These are phyloP conservation scores for Alnus glutinosa DNA, from an alignment of 306 rosid genomes.

Conservation along the genomic window DNA sequence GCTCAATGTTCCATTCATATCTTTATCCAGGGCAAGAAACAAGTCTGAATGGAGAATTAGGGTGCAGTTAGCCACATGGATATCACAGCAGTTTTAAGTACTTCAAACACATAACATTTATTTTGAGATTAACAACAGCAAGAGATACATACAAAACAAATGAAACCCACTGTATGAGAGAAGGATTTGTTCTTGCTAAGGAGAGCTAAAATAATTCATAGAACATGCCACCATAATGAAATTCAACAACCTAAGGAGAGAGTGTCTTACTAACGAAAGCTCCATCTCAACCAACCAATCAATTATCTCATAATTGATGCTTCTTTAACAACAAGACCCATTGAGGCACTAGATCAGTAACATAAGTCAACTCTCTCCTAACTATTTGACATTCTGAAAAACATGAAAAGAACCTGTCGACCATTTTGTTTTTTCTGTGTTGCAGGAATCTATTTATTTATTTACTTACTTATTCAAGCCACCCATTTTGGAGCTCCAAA, in stretches of 20 bases:
- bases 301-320: too few species aligned
- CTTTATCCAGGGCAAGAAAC: conserved; percentile 29
- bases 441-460: too few species aligned
- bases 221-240: neutral
- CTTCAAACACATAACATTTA: conserved; percentile 16
- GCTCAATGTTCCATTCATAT: too few species aligned
- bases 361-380: neutral
- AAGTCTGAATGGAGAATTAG: conserved; percentile 57
- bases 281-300: too few species aligned
- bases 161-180: neutral
- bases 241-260: neutral
- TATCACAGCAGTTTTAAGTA: neutral
- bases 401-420: too few species aligned
- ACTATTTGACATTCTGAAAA: too few species aligned
- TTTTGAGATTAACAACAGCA: neutral
- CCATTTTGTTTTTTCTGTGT: too few species aligned
- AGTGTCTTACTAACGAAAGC: too few species aligned
- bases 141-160: neutral
- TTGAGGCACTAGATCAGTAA: too few species aligned
- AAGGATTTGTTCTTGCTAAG: neutral
- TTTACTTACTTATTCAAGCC: too few species aligned
- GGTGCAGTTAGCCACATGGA: conserved; percentile 18
- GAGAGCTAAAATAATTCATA: neutral
- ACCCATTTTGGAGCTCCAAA: too few species aligned
- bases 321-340: too few species aligned